phyloP scores from a whole-genome alignment of 1,284 basidiomycete genomes.

The Ganoderma sinense region DNA sequence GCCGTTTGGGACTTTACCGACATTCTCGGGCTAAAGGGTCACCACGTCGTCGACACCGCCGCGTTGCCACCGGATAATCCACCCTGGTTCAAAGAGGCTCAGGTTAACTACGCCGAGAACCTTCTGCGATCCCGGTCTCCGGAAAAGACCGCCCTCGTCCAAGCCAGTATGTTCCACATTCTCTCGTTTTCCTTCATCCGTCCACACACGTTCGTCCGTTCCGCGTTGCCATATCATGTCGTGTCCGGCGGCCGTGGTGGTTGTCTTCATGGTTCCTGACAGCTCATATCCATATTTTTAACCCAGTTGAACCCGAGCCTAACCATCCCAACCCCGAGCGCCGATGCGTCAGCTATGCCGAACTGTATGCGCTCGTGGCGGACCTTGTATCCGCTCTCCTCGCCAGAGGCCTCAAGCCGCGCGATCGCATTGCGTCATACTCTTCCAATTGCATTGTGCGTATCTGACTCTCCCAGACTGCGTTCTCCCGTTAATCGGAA shows the following conservation, averaged over 20 bases:
- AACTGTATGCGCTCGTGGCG: constrained; percentile 70
- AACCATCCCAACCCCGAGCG: constrained; percentile 53
- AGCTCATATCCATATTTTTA: neutral
- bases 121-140: constrained; percentile 69
- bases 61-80: constrained; percentile 78
- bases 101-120: constrained; percentile 90
- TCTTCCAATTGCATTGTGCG: constrained; percentile 81
- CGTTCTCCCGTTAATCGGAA: neutral
- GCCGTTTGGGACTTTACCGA: constrained; percentile 80
- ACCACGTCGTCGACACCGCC: constrained; percentile 64
- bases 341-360: constrained; percentile 61
- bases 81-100: constrained; percentile 76
- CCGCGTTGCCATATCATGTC: constrained; percentile 2
- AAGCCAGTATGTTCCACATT: constrained; percentile 61
- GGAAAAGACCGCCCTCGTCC: constrained; percentile 76
- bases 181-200: constrained; percentile 15
- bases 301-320: constrained; percentile 66
- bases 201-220: constrained; percentile 25
- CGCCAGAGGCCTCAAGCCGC: constrained; percentile 65
- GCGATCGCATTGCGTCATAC: constrained; percentile 84
- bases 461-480: constrained; percentile 23
- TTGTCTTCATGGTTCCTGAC: neutral
- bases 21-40: constrained; percentile 70
- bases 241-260: neutral
- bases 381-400: constrained; percentile 70